phyloP scores from a whole-genome alignment of 2,329 filamentous ascomycete genomes.

The Chrysosporium queenslandicum region DNA sequence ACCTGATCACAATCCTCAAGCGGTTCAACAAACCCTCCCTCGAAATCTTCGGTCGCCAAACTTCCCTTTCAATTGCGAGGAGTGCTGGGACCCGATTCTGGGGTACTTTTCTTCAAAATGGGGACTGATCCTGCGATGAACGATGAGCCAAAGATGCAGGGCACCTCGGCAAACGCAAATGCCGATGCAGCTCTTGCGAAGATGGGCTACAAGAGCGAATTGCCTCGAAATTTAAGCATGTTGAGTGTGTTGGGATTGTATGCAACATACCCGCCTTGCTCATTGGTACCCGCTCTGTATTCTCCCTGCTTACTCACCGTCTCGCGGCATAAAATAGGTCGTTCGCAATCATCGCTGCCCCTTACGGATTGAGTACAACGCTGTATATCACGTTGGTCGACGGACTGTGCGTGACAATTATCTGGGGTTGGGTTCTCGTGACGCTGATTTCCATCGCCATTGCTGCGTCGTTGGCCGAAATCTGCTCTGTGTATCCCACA shows the following conservation, averaged over 20 bases:
- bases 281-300: too few relatives aligned
- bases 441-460: conserved; percentile 54
- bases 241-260: conserved; percentile 56
- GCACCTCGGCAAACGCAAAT: conserved; percentile 22
- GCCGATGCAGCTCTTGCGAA: conserved; percentile 53
- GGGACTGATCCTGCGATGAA: neutral
- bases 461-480: conserved; percentile 57
- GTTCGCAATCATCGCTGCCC: conserved; percentile 66
- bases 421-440: conserved; percentile 61
- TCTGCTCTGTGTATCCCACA: conserved; percentile 59
- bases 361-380: conserved; percentile 58
- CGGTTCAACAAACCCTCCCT: neutral
- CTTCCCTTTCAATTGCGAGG: neutral
- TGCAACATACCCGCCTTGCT: conserved; percentile 20
- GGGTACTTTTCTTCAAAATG: neutral
- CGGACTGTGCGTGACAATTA: conserved; percentile 57
- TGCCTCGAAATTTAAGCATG: conserved; percentile 59
- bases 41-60: too few relatives aligned
- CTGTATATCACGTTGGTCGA: conserved; percentile 58
- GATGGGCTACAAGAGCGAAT: conserved; percentile 59
- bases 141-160: neutral
- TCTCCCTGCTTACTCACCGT: neutral
- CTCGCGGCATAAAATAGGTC: conserved; percentile 34
- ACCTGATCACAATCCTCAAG: neutral
- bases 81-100: neutral